Percentiles rank a stretch among this genome's conserved stretches.
phyloP scores from a whole-genome alignment of 345 rosid genomes.

The Psidium friedrichsthalianum region DNA sequence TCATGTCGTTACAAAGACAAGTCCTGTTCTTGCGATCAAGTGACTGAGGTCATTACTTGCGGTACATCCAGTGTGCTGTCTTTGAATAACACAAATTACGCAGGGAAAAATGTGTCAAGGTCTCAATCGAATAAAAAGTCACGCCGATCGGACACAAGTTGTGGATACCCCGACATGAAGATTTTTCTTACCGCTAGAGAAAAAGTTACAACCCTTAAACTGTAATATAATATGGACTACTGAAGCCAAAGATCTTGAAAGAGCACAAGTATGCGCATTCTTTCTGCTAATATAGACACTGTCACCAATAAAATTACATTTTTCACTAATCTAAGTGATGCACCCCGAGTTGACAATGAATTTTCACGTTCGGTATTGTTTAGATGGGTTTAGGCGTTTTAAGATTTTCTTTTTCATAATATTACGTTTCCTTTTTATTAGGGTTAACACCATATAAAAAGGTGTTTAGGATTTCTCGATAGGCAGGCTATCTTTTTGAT shows the following conservation, averaged over 20 bases:
- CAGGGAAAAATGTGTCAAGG: background rate
- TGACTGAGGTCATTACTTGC: background rate
- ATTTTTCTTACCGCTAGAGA: background rate
- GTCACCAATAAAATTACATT: background rate
- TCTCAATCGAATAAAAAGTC: background rate
- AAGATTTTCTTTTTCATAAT: no score
- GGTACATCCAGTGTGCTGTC: background rate
- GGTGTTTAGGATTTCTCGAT: no score
- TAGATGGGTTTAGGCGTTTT: no score
- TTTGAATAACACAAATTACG: background rate
- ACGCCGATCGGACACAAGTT: background rate
- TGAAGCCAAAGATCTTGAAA: background rate
- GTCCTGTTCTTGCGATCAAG: background rate
- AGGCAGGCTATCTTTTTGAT: no score
- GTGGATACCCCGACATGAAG: background rate
- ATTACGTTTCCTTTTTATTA: no score
- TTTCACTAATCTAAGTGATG: background rate
- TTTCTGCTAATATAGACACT: background rate
- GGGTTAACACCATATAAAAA: no score
- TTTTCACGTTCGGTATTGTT: no score
- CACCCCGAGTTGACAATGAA: no score
- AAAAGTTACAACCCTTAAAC: background rate
- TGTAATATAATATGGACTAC: background rate
- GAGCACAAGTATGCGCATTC: background rate
- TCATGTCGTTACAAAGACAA: background rate